These are phyloP conservation scores for Nemania bipapillata DNA, from an alignment of 2,329 filamentous ascomycete genomes.

Conservation along the genomic window DNA sequence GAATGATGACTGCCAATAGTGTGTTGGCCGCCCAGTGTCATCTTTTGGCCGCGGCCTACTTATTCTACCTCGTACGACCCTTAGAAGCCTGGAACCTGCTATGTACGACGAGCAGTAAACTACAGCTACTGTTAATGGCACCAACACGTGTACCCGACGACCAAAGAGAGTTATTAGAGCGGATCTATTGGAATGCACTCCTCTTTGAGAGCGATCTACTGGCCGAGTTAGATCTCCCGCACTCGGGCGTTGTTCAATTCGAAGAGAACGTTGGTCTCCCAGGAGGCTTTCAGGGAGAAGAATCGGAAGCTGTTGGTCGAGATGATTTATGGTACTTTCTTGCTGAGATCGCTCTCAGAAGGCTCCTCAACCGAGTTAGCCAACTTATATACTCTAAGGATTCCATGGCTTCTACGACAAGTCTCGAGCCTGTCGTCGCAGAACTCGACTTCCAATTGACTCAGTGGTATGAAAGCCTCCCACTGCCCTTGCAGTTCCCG, in stretches of 20 bases:
- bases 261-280: constrained; percentile 83
- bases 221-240: constrained; percentile 81
- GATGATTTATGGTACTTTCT: constrained; percentile 89
- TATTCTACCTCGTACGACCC: constrained; percentile 83
- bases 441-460: constrained; percentile 84
- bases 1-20: constrained; percentile 81
- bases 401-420: constrained; percentile 75
- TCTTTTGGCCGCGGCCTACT: constrained; percentile 80
- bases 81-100: constrained; percentile 85
- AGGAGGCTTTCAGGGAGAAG: constrained; percentile 79
- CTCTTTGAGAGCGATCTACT: constrained; percentile 84
- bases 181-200: constrained; percentile 85
- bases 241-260: constrained; percentile 83
- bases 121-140: constrained; percentile 80
- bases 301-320: constrained; percentile 70
- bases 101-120: constrained; percentile 81
- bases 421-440: constrained; percentile 79
- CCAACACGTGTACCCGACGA: constrained; percentile 75
- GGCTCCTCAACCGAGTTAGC: constrained; percentile 80
- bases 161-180: constrained; percentile 77
- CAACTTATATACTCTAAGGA: constrained; percentile 82
- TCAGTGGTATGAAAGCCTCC: constrained; percentile 85
- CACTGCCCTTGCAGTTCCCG: constrained; percentile 79
- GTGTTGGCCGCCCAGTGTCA: constrained; percentile 83
- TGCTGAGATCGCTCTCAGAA: constrained; percentile 80